Evolutionary conservation across 257 asterid species (phyloP).

Genomic region (Perilla frutescens): DNA sequence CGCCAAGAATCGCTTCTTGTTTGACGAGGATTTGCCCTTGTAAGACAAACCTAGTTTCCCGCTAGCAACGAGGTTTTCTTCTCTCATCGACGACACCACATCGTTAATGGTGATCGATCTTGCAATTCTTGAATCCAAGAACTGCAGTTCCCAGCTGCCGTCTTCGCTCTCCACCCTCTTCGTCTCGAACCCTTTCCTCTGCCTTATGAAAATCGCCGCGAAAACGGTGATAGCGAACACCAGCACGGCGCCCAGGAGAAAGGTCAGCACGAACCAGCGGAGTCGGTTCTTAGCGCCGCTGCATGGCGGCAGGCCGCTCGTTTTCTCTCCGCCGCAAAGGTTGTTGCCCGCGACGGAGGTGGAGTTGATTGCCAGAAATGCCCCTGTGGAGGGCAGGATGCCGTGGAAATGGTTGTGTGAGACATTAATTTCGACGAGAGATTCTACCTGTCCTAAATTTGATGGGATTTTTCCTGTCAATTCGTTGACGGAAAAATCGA

Average conservation of each 20-base stretch:
- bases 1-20: conserved; percentile 43
- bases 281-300: conserved; percentile 30
- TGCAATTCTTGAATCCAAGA: conserved; percentile 53
- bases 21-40: conserved; percentile 46
- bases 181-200: conserved; percentile 33
- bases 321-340: conserved; percentile 61
- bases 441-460: conserved; percentile 61
- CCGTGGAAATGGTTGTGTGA: conserved; percentile 78
- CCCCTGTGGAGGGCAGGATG: conserved; percentile 68
- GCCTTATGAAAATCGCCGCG: conserved; percentile 29
- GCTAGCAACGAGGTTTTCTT: conserved; percentile 56
- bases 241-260: conserved; percentile 46
- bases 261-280: conserved; percentile 60
- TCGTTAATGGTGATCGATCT: conserved; percentile 54
- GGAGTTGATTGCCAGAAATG: conserved; percentile 68
- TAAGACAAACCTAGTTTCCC: conserved; percentile 46
- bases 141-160: conserved; percentile 65
- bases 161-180: conserved; percentile 57
- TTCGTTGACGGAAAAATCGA: conserved; percentile 69
- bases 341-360: conserved; percentile 60
- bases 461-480: conserved; percentile 66
- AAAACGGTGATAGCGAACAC: conserved; percentile 38
- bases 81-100: conserved; percentile 48
- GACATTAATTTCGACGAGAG: conserved; percentile 72
- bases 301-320: conserved; percentile 68